Evolutionary conservation across 495 filamentous ascomycete species (phyloP).

Genomic region (Cercophora samala): DNA sequence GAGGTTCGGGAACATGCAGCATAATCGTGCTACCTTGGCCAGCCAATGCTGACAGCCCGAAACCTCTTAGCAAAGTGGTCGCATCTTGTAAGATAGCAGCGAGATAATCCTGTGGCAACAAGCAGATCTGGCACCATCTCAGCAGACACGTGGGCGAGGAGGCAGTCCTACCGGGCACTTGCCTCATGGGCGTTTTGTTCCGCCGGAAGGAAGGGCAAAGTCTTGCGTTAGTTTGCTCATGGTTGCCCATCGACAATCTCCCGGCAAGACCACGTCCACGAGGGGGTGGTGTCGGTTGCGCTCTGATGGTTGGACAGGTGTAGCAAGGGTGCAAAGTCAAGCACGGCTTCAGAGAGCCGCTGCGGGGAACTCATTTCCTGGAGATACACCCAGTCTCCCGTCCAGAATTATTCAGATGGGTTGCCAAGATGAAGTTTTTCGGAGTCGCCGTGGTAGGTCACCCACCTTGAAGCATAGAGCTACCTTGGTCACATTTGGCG

Average conservation of each 20-base stretch:
- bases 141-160: not conserved
- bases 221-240: not conserved
- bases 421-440: not conserved
- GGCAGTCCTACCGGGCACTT: slow-evolving; percentile 4
- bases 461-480: not conserved
- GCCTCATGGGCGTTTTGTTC: not conserved
- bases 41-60: not conserved
- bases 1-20: not conserved
- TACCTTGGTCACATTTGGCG: no score
- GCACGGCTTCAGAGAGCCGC: not conserved
- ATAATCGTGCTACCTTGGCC: not conserved
- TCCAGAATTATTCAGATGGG: not conserved
- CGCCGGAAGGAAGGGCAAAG: not conserved
- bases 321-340: not conserved
- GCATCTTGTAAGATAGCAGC: not conserved
- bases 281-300: not conserved
- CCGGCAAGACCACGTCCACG: not conserved
- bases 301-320: not conserved
- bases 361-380: not conserved
- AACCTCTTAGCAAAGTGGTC: not conserved
- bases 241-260: not conserved
- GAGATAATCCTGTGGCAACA: no score
- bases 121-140: not conserved
- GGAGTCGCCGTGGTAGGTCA: not conserved
- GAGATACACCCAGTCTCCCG: not conserved